phyloP scores from a whole-genome alignment of 2,329 filamentous ascomycete genomes.

The Xylaria sp. region DNA sequence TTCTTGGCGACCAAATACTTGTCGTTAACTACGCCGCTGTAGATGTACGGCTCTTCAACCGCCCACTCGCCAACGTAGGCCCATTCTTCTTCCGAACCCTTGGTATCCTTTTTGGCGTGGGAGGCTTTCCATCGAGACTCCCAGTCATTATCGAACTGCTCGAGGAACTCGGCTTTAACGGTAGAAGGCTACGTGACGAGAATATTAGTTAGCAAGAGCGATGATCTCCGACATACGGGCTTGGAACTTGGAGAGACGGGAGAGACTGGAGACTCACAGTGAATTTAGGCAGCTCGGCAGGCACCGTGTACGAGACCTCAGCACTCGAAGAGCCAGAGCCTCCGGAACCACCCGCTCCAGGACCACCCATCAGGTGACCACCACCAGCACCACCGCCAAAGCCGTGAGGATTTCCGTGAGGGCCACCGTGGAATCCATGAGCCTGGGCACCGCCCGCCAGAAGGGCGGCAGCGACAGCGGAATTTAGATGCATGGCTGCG shows the following conservation, averaged over 20 bases:
- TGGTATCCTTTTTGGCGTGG: constrained; percentile 91
- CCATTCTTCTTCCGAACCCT: constrained; percentile 91
- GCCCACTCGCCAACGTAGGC: constrained; percentile 96
- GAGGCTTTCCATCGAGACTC: constrained; percentile 92
- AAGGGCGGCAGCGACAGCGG: constrained; percentile 79
- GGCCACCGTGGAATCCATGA: constrained; percentile 56
- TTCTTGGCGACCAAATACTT: constrained; percentile 99
- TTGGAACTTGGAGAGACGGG: neutral
- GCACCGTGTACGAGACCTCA: constrained; percentile 31
- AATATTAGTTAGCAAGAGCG: constrained; percentile 26
- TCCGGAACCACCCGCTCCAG: constrained; percentile 60
- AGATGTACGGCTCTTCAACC: constrained; percentile 90
- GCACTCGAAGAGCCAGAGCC: constrained; percentile 48
- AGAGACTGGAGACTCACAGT: constrained; percentile 75
- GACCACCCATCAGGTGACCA: no score
- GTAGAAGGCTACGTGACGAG: constrained; percentile 73
- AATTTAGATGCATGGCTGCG: constrained; percentile 82
- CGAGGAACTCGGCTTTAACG: constrained; percentile 92
- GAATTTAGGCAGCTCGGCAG: constrained; percentile 76
- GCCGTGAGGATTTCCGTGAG: constrained; percentile 32
- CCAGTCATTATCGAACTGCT: constrained; percentile 99
- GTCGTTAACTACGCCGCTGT: constrained; percentile 93
- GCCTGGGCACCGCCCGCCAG: constrained; percentile 75
- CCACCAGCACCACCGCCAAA: no score
- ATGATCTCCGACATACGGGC: constrained; percentile 8